Conservation (phyloP, 2,329 filamentous ascomycete species). For the Fusarium sp. region DNA sequence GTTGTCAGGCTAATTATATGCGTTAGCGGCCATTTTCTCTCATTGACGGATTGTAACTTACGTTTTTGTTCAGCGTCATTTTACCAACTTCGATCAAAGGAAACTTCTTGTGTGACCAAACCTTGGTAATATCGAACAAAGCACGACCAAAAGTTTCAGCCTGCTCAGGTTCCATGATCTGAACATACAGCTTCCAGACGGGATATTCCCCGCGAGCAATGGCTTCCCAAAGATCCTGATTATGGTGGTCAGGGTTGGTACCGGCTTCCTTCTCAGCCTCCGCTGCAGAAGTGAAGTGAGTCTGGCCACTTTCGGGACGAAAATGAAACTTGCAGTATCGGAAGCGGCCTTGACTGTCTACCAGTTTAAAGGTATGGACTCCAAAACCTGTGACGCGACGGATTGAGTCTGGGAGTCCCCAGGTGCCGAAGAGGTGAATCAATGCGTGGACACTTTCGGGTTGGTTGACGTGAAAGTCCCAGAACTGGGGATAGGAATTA, state of each 20-base stretch:
- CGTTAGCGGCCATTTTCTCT: too few relatives aligned
- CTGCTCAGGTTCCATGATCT: conserved; percentile 65
- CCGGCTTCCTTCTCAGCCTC: conserved; percentile 21
- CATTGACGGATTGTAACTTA: not conserved
- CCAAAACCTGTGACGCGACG: conserved; percentile 20
- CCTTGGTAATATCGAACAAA: conserved; percentile 69
- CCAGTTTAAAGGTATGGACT: conserved; percentile 24
- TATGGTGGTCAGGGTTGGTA: conserved; percentile 26
- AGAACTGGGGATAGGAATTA: conserved; percentile 2
- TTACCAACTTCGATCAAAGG: conserved; percentile 62
- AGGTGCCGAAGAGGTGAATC: conserved; percentile 27
- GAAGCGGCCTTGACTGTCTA: conserved; percentile 3
- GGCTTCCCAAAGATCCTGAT: conserved; percentile 48
- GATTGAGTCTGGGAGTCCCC: conserved; percentile 20
- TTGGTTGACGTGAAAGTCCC: conserved; percentile 33
- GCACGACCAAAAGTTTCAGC: conserved; percentile 61
- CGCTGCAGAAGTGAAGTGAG: not conserved
- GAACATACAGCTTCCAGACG: conserved; percentile 64
- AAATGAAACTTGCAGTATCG: conserved; percentile 33
- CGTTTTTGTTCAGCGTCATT: conserved; percentile 60
- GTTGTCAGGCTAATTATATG: conserved; percentile 44
- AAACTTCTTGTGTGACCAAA: conserved; percentile 64
- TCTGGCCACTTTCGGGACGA: not conserved
- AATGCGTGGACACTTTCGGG: conserved; percentile 24
- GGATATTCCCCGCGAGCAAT: conserved; percentile 61